Evolutionary conservation across 2,329 filamentous ascomycete species (phyloP).

Genomic region (Tolypocladium sp.): DNA sequence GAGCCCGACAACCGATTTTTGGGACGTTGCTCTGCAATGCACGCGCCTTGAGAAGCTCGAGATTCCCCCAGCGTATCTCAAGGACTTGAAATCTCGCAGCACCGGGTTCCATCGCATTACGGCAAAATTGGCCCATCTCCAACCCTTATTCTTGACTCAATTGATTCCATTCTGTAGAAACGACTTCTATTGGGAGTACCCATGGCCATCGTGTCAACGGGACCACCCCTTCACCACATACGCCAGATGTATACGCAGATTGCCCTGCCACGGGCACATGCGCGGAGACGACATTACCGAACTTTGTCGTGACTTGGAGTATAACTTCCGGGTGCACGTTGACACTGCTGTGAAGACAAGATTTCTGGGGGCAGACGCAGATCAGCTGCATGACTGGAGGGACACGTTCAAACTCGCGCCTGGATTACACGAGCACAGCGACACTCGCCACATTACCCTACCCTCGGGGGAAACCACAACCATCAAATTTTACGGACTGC

Average conservation of each 20-base stretch:
- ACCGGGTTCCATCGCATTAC: neutral
- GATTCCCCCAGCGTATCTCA: neutral
- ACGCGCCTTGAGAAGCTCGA: neutral
- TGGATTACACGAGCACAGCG: no score
- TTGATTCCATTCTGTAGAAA: neutral
- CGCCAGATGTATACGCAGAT: neutral
- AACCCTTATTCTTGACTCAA: neutral
- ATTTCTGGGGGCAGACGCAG: no score
- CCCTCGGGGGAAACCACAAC: no score
- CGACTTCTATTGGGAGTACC: neutral
- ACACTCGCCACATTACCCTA: no score
- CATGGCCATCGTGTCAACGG: neutral
- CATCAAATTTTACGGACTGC: no score
- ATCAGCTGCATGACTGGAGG: no score
- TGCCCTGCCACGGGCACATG: neutral
- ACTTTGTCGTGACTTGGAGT: no score
- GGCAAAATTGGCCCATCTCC: neutral
- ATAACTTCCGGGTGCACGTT: no score
- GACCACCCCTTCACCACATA: neutral
- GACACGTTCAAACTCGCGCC: no score
- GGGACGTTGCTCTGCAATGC: neutral
- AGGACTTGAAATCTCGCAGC: neutral
- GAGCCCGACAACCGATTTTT: neutral
- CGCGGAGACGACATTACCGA: no score
- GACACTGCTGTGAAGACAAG: no score